Evolutionary conservation across 2,329 filamentous ascomycete species (phyloP), one percentile per base, ranked within the genome.

Genomic region (Thermoascus crustaceus): DNA sequence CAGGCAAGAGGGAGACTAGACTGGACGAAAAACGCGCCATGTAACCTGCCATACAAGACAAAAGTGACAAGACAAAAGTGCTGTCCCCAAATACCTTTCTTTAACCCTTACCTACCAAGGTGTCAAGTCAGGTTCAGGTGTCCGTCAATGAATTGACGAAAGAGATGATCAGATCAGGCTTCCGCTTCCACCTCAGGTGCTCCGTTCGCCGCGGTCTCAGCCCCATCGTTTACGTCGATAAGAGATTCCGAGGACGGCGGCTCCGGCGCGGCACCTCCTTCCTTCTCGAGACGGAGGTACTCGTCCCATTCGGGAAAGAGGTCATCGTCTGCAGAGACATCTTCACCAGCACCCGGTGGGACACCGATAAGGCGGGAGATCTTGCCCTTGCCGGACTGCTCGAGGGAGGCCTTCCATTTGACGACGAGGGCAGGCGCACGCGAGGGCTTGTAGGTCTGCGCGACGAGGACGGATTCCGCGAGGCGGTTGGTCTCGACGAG

Each of bases 221-320:
- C 52, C 18, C 52, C 53, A 25, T 59, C 52, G 7, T 60, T 49
- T 31, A 66, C 47, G 43, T 68, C 61, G 40, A 68, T 64, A 42
- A 69, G 46, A 37, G 59, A 57, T 34, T 54, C 57, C 27, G 60
- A 57, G 13, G 55, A 52, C 41, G 58, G 47, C 38, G 55, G 50
- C 52, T 67, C 43, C 46, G 61, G 39, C 45, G 63, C 55, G 3
- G 69, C 71, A 3, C 83, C n/a, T n/a, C n/a, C 82, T 49, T 87
- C 80, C 40, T 73, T 75, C 67, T 96, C 91, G 43, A 94, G 58
- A 53, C 75, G 73, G 49, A 96, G 57, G 69, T 85, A 95, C 61
- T 91, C 82, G 4, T 94, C 84, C 91, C 91, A 98, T 53, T 95
- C 86, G 0, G 89, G 89, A 66, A 98, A 98, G 48, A 98, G 73